Base-by-base conservation (phyloP, 371 early-diverging fungal genomes). In the Apophysomyces elegans region DNA sequence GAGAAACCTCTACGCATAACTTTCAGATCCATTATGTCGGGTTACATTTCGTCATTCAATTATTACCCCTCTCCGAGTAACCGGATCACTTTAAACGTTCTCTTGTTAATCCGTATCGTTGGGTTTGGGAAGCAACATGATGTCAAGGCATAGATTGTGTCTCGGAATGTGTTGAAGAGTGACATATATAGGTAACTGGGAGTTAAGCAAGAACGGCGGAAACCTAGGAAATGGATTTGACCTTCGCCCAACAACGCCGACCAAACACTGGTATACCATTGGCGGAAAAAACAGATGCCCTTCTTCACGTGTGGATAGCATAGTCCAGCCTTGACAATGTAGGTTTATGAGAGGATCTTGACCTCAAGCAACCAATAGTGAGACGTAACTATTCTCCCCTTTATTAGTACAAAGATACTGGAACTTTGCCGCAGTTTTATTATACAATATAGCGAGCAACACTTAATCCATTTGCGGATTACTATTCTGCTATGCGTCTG, bases 1-100 rank as follows among this genome's bases (percentile, higher is more conserved):
- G 90, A 87, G 80, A 89, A 92, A 3, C 91, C 93, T 59, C 93
- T 89, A 64, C 45, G 7, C 21, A n/a, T 41, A 61, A 64, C 4
- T 18, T 47, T 9, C 11, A 61, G 32, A 36, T 46, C 12, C 37
- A n/a, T 47, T 26, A 21, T 32, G 3, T 5, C 13, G 26, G 11
- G 44, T 62, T 26, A 13, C 36, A 12, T n/a, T 45, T 62, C 36
- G 35, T 7, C 37, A 21, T 16, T 13, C 5, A 41, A 13, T 16
- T 36, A 37, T 80, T 78, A 87, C 87, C 87, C 87, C 83, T 87
- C 87, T 9, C 87, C 87, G 16, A 87, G 76, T 11, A 85, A 70
- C 56, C 81, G 84, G 59, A 87, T 77, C 61, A 86, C 80, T 60
- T 81, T 83, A 64, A 83, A 84, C 45, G 76, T 80, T 58, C 83